Conservation (phyloP, 2,329 filamentous ascomycete species). For the Fusarium solani-melongenae region DNA sequence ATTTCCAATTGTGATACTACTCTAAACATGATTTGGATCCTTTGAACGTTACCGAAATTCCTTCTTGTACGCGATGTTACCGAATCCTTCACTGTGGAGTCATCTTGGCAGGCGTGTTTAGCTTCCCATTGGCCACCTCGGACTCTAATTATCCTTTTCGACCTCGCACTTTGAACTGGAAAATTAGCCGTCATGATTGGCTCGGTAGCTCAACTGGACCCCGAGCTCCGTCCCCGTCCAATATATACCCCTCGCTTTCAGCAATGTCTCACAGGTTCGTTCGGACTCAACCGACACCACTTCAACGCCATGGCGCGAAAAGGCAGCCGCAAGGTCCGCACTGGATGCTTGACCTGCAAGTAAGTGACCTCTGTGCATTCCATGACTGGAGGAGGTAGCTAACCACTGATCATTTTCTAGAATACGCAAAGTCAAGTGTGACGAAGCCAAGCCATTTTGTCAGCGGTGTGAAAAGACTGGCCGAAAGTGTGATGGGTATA, state of each 20-base stretch:
- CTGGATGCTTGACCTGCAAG: conserved; percentile 4
- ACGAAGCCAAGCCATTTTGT: not conserved
- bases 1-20: not conserved
- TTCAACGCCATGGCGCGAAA: conserved; percentile 2
- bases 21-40: not conserved
- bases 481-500: not conserved
- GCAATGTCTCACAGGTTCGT: not conserved
- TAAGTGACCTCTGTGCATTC: not conserved
- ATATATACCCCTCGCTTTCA: not conserved
- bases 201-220: not conserved
- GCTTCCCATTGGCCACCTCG: not conserved
- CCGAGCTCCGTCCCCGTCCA: not conserved
- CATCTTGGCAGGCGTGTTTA: not conserved
- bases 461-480: not conserved
- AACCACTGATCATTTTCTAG: not conserved
- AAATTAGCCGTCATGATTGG: not conserved
- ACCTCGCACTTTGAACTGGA: not conserved
- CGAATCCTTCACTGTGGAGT: not conserved
- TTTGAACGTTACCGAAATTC: not conserved
- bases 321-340: conserved; percentile 2
- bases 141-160: not conserved
- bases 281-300: not conserved
- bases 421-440: conserved; percentile 3
- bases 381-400: not conserved
- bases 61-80: not conserved